Evolutionary conservation across 768 basidiomycete genomes (phyloP), one percentile per base, ranked within the genome.

Genomic region (Chalciporus piperatus): DNA sequence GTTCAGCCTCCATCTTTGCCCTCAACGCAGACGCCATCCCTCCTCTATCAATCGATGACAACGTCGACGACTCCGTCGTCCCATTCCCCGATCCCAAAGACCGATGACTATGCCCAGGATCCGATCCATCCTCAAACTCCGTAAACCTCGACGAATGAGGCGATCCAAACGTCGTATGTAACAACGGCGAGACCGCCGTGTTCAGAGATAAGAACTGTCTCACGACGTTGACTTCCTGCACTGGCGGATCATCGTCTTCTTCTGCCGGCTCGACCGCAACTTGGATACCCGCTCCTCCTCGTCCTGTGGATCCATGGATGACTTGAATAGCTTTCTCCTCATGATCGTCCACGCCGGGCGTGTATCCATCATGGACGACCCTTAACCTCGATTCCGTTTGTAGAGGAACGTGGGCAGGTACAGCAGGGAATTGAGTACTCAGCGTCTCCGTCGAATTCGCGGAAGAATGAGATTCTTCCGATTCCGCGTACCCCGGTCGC

Each of bases 141-240:
- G 69, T 67, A 43, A 58, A 62, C 51, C 61, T 54, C 32, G 65
- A 65, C 16, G 71, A 66, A 55, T 63, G 55, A 3, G 73, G 75
- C 14, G 75, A 75, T 39, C 71, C 66, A 58, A 78, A 77, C 9
- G 66, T 65, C 28, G 75, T 69, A 59, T 76, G 74, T 38, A 76
- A 58, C 8, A 76, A 49, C 16, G 76, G 75, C 8, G 74, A 73
- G 1, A 68, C 41, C 30, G 56, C 28, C 33, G 14, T 22, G 47
- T 58, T 52, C 41, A 41, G 6, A 17, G 58, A 44, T 20, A 41
- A 33, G 37, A 50, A 14, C 3, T 47, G 39, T 35, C 45, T 48
- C 19, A 27, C 25, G 6, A 45, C 45, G 23, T 45, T 28, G 19
- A 47, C 42, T 38, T 66, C 55, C 14, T 56, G 59, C 2, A 39